phyloP scores from a whole-genome alignment of 1,139 yeast species.

The Wickerhamomyces sp. region DNA sequence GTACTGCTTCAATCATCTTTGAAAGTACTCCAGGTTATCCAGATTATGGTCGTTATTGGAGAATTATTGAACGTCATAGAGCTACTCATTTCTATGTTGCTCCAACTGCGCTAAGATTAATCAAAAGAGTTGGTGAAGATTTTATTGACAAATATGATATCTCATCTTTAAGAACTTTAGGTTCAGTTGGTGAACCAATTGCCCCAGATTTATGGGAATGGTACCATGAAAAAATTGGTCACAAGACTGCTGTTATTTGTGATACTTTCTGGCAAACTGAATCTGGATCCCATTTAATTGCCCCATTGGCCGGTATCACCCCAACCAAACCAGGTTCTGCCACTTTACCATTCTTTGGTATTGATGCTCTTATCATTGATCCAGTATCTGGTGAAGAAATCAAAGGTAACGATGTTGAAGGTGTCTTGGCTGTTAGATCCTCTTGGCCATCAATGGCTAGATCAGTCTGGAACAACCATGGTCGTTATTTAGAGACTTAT shows the following conservation, averaged over 20 bases:
- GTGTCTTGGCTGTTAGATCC: slow-evolving; percentile 83
- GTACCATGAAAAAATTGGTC: slow-evolving; percentile 92
- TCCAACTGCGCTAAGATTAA: slow-evolving; percentile 93
- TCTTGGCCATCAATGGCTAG: slow-evolving; percentile 99
- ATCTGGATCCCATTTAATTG: slow-evolving; percentile 93
- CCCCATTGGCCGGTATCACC: slow-evolving; percentile 90
- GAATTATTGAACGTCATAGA: slow-evolving; percentile 85
- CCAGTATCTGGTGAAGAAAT: slow-evolving; percentile 86
- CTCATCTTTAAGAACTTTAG: slow-evolving; percentile 86
- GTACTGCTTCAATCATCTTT: slow-evolving; percentile 87
- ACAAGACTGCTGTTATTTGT: slow-evolving; percentile 76
- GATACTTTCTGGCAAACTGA: slow-evolving; percentile 99
- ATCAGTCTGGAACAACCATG: slow-evolving; percentile 89
- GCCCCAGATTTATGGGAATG: slow-evolving; percentile 99
- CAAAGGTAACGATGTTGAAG: slow-evolving; percentile 88
- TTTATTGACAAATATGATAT: slow-evolving; percentile 84
- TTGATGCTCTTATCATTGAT: slow-evolving; percentile 84
- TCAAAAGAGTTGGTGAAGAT: slow-evolving; percentile 88
- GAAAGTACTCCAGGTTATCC: slow-evolving; percentile 99
- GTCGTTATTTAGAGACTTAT: slow-evolving; percentile 88
- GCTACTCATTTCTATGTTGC: slow-evolving; percentile 98
- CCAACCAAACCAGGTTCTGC: slow-evolving; percentile 98
- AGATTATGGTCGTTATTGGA: slow-evolving; percentile 95
- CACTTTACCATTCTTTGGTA: slow-evolving; percentile 93
- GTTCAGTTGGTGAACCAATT: slow-evolving; percentile 98